Evolutionary conservation across 441 rosid species (phyloP), one percentile per base, ranked within the genome.

Genomic region (Pelargonium australe): DNA sequence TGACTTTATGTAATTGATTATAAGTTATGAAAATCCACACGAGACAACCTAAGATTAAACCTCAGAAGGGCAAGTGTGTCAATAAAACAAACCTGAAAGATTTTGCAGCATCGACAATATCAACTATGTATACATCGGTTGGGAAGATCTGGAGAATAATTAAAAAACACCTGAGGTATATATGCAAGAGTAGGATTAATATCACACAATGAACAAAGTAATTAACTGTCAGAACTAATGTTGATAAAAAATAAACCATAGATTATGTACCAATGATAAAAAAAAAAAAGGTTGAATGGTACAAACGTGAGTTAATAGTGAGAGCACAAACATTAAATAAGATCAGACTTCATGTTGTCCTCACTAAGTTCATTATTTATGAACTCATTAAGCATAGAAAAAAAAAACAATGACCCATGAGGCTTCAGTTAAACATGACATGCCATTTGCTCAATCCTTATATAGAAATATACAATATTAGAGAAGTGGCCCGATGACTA

Each of bases 101-200:
- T 78, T 90, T 89, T 65, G 89, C 79, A 66, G 87, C 90, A 75
- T 87, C 95, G 69, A 86, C 68, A 51, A 92, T 85, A 79, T 90
- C 93, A n/a, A 82, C 87, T 63, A 92, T 84, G 74, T 82, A 81
- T 20, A 90, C 78, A 53, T 95, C 96, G 80, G 84, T 85, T 11
- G 98, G 99, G 79, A 95, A 83, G 13, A 95, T 92, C 98, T 92
- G 88, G 37, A 65, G 14, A 74, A 78, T 67, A 75, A 40, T 71
- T 37, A 65, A 60, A 47, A 72, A 53, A 6, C 68, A 65, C 47
- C 4, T 5, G 57, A 5, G 7, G 16, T 40, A 41, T 16, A 9
- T 20, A 41, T 41, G 28, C 7, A 65, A 41, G 68, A n/a, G 34
- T 65, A 19, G 5, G 45, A 19, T 44, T 65, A 45, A 19, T 20